phyloP scores from a whole-genome alignment of 2,329 filamentous ascomycete genomes.

The Colletotrichum tamarilloi region DNA sequence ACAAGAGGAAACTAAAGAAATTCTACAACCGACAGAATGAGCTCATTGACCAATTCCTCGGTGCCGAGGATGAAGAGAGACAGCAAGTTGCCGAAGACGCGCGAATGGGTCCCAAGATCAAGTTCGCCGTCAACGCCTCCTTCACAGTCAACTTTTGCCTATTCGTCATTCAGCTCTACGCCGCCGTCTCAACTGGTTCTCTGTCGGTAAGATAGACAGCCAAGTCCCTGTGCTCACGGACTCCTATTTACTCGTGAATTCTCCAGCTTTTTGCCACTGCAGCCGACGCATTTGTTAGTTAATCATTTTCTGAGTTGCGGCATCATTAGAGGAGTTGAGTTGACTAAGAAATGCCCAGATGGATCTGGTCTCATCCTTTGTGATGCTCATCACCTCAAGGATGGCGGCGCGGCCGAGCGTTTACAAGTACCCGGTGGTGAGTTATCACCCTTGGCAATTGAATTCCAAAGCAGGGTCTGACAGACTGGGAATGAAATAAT shows the following conservation, averaged over 20 bases:
- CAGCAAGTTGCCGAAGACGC: conserved; percentile 61
- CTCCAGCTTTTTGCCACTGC: conserved; percentile 69
- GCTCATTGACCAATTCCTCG: conserved; percentile 63
- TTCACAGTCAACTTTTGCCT: conserved; percentile 64
- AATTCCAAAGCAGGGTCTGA: not conserved
- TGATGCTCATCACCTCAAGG: conserved; percentile 70
- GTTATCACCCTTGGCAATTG: conserved; percentile 36
- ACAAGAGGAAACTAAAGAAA: conserved; percentile 55
- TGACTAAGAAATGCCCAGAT: conserved; percentile 51
- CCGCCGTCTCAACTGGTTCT: conserved; percentile 67
- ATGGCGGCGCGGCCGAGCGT: conserved; percentile 69
- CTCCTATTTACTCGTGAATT: conserved; percentile 17
- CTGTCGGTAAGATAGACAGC: conserved; percentile 52
- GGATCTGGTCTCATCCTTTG: conserved; percentile 72
- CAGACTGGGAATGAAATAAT: conserved; percentile 7
- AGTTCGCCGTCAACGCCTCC: conserved; percentile 63
- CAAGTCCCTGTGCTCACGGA: not conserved
- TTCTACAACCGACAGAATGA: conserved; percentile 61
- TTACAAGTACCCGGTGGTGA: conserved; percentile 70
- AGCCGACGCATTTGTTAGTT: conserved; percentile 69
- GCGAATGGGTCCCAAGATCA: conserved; percentile 62
- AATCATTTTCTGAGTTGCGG: not conserved
- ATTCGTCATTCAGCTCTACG: conserved; percentile 69
- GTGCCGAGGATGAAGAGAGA: conserved; percentile 66
- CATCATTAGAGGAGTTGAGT: conserved; percentile 31